Percentiles rank a stretch among this genome's conserved stretches.
Conservation (phyloP, 2,329 filamentous ascomycete species). For the Trichoderma gracile region DNA sequence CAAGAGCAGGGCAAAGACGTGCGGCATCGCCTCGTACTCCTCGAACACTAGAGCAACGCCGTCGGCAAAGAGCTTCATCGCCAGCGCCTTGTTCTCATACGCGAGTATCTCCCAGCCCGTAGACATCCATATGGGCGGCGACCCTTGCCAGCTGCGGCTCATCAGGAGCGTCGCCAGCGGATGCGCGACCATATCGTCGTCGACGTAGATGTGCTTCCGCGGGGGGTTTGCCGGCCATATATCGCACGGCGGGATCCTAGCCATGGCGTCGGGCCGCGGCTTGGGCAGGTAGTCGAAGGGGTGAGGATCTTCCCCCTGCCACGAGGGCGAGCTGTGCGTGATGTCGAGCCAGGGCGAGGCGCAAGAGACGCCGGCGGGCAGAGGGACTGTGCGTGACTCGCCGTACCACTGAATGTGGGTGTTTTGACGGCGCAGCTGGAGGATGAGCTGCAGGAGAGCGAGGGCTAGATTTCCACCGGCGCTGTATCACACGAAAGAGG, state of each 20-base stretch:
- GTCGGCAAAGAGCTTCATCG: constrained; percentile 54
- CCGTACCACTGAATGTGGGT: constrained; percentile 62
- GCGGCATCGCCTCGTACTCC: constrained; percentile 80
- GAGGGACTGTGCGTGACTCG: constrained; percentile 55
- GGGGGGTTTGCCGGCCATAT: constrained; percentile 60
- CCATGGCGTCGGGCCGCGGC: constrained; percentile 40
- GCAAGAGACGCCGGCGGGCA: constrained; percentile 65
- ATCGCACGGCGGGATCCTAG: constrained; percentile 46
- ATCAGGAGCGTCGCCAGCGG: constrained; percentile 67
- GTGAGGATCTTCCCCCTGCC: constrained; percentile 33
- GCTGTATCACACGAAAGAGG: constrained; percentile 39
- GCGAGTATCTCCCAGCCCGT: constrained; percentile 71
- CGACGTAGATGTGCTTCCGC: constrained; percentile 55
- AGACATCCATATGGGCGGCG: constrained; percentile 67
- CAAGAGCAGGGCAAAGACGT: constrained; percentile 66
- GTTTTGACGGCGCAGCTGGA: constrained; percentile 58
- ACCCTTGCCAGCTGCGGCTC: constrained; percentile 58
- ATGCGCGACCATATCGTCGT: constrained; percentile 58
- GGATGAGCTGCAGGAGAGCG: constrained; percentile 65
- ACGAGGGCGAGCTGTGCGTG: constrained; percentile 51
- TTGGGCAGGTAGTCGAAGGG: constrained; percentile 52
- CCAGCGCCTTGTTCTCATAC: constrained; percentile 66
- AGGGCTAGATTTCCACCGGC: constrained; percentile 73
- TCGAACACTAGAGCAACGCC: constrained; percentile 65
- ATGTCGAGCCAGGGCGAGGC: constrained; percentile 74